Conservation (phyloP, 257 asterid species). For the Voacanga thouarsii region DNA sequence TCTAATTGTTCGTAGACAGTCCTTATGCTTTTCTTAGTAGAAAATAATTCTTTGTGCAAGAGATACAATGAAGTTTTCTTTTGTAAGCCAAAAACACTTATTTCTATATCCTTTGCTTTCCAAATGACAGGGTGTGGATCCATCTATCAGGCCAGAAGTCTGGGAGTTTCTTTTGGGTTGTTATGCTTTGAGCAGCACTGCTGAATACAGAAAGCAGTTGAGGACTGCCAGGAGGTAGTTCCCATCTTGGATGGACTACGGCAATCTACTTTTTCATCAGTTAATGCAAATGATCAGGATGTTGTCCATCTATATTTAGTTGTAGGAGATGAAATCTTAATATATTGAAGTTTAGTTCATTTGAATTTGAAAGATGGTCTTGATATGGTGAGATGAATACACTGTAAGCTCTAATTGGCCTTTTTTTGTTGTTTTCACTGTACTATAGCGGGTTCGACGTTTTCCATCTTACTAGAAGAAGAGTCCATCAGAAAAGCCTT, state of each 20-base stretch:
- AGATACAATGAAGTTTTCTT: background rate
- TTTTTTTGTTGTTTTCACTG: background rate
- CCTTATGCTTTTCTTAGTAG: background rate
- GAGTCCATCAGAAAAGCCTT: background rate
- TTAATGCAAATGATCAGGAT: background rate
- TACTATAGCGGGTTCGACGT: background rate
- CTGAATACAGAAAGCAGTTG: conserved; percentile 71
- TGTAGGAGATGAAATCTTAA: background rate
- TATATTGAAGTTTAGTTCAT: background rate
- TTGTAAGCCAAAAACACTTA: background rate
- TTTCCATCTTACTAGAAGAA: background rate
- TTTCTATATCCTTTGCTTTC: conserved; percentile 20
- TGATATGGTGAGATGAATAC: background rate
- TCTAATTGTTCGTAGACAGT: background rate
- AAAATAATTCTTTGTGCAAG: background rate
- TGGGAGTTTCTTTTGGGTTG: conserved; percentile 99
- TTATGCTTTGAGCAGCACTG: conserved; percentile 81
- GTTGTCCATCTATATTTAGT: too few species aligned
- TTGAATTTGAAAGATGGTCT: background rate
- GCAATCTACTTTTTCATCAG: background rate
- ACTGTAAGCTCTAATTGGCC: background rate
- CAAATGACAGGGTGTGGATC: conserved; percentile 84
- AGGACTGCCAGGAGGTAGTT: conserved; percentile 85
- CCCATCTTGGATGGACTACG: background rate
- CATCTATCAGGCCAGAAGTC: conserved; percentile 91